phyloP scores from a whole-genome alignment of 1,284 basidiomycete genomes.

The Leccinum holopus region DNA sequence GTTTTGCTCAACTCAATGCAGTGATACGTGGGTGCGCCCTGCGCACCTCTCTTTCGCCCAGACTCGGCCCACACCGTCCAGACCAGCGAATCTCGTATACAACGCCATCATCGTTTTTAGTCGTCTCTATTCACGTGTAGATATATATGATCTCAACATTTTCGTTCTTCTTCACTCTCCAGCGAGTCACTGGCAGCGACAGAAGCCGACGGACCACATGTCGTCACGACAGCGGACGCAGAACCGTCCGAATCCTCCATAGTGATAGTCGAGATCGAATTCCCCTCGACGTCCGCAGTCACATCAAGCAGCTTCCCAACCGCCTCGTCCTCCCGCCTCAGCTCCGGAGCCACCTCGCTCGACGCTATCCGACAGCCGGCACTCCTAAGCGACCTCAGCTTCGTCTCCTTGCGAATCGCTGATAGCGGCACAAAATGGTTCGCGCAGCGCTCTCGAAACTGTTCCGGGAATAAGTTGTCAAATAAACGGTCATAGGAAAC shows the following conservation, averaged over 20 bases:
- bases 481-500: not conserved
- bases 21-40: no score
- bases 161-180: no score
- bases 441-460: slow-evolving; percentile 81
- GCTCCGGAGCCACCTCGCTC: slow-evolving; percentile 38
- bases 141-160: no score
- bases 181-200: no score
- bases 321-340: slow-evolving; percentile 35
- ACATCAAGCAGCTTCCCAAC: slow-evolving; percentile 26
- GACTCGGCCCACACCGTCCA: no score
- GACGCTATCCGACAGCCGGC: slow-evolving; percentile 48
- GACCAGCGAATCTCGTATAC: no score
- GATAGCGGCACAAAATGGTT: slow-evolving; percentile 71
- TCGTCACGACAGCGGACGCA: not conserved
- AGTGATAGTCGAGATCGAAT: slow-evolving; percentile 24
- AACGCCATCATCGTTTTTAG: no score
- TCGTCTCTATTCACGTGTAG: no score
- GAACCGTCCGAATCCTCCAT: slow-evolving; percentile 13
- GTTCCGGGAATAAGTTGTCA: not conserved
- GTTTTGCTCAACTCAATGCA: no score
- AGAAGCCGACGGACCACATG: no score
- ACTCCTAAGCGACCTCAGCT: slow-evolving; percentile 40
- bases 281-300: slow-evolving; percentile 23
- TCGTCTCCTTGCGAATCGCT: slow-evolving; percentile 40
- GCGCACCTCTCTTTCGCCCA: no score